These are phyloP conservation scores for Penicillium herquei DNA, from an alignment of 495 filamentous ascomycete species.

Conservation along the genomic window DNA sequence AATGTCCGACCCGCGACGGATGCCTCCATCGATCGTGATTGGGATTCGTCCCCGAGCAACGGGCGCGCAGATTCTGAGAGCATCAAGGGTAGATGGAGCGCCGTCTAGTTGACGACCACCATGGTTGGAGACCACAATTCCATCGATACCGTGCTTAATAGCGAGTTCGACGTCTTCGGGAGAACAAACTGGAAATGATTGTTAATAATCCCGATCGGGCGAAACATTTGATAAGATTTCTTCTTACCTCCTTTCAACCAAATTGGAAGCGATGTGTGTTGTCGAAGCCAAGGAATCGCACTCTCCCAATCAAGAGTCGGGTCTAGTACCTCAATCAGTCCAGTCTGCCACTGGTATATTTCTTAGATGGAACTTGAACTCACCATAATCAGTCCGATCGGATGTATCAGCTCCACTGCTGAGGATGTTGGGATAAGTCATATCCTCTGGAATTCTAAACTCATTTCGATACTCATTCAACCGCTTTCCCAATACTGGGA, in stretches of 20 bases:
- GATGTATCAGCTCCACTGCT: conserved; percentile 28
- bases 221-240: background rate
- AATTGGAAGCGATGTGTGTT: conserved; percentile 10
- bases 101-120: conserved; percentile 64
- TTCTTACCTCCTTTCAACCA: conserved; percentile 11
- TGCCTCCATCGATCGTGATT: conserved; percentile 14
- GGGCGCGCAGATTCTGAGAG: conserved; percentile 62
- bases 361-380: background rate
- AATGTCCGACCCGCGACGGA: conserved; percentile 14
- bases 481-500: conserved; percentile 72
- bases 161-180: conserved; percentile 33
- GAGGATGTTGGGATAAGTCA: conserved; percentile 29
- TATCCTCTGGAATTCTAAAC: conserved; percentile 15
- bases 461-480: conserved; percentile 33
- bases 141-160: conserved; percentile 53
- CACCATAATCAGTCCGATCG: conserved; percentile 33
- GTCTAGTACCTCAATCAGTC: conserved; percentile 50
- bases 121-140: conserved; percentile 64
- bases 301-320: conserved; percentile 28
- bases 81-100: conserved; percentile 53
- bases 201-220: background rate
- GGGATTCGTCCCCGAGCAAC: conserved; percentile 11
- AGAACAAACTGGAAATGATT: conserved; percentile 56
- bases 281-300: conserved; percentile 11
- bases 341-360: background rate